Conservation (phyloP, 2,329 filamentous ascomycete genomes). For the Aspergillus sp. region DNA sequence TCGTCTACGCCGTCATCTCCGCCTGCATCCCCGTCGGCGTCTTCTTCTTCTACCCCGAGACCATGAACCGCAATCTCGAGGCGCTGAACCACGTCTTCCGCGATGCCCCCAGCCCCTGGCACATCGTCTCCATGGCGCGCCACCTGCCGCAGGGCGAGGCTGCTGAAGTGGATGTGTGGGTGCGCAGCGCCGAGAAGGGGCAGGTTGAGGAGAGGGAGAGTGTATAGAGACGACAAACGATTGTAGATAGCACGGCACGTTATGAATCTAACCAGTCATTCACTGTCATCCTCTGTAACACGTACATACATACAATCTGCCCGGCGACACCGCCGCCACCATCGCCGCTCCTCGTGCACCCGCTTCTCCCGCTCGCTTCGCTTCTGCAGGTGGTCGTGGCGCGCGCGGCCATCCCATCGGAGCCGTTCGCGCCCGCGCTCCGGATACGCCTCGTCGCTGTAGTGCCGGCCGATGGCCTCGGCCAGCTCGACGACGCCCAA, state of each 20-base stretch:
- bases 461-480: not conserved
- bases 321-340: not conserved
- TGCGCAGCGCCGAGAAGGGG: conserved; percentile 12
- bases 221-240: conserved; percentile 4
- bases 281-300: not conserved
- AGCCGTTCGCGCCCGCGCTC: not conserved
- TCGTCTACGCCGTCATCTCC: conserved; percentile 51
- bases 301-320: not conserved
- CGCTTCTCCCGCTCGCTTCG: not conserved
- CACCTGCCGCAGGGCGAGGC: conserved; percentile 22
- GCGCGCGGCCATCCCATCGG: not conserved
- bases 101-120: conserved; percentile 16
- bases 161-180: conserved; percentile 12
- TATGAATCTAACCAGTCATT: not conserved
- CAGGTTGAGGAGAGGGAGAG: conserved; percentile 19
- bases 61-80: conserved; percentile 59
- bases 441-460: not conserved
- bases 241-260: not conserved
- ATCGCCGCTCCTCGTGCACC: not conserved
- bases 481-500: conserved; percentile 10
- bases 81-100: conserved; percentile 65
- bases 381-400: not conserved
- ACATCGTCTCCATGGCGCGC: conserved; percentile 23
- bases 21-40: conserved; percentile 44
- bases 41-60: conserved; percentile 61